Percentiles rank a stretch among this genome's conserved stretches.
These are phyloP conservation scores for Sesbania bispinosa DNA, from an alignment of 306 rosid species.

Conservation along the genomic window DNA sequence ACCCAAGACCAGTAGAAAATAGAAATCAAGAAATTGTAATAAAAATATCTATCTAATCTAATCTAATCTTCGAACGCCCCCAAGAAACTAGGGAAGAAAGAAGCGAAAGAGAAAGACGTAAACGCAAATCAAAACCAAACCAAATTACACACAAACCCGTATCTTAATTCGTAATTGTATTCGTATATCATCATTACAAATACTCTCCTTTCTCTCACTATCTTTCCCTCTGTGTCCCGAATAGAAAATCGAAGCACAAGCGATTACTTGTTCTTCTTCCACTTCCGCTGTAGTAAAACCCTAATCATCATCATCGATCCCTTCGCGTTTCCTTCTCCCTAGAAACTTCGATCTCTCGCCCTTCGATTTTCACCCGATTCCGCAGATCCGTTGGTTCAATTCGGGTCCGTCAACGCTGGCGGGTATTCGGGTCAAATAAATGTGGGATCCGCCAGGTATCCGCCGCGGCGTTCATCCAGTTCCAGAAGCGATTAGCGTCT, in stretches of 20 bases:
- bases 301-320: conserved; percentile 52
- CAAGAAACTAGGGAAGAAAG: background rate
- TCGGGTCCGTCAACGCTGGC: conserved; percentile 61
- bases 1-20: too few species aligned
- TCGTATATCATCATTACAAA: conserved; percentile 22
- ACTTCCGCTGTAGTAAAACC: conserved; percentile 65
- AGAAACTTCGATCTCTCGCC: conserved; percentile 36
- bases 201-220: background rate
- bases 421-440: conserved; percentile 54
- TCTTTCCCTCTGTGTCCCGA: background rate
- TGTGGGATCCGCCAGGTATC: conserved; percentile 91
- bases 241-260: conserved; percentile 18
- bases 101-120: background rate
- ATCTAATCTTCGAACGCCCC: background rate
- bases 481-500: too few species aligned
- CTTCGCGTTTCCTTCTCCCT: background rate
- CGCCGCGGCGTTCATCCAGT: conserved; percentile 29
- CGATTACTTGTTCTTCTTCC: conserved; percentile 17
- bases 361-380: conserved; percentile 23
- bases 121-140: background rate
- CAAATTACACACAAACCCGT: background rate
- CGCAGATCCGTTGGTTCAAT: conserved; percentile 50
- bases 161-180: background rate
- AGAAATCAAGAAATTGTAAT: too few species aligned
- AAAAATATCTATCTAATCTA: background rate